Conservation (phyloP, 148 eudicot species). For the Suaeda aralocaspica region DNA sequence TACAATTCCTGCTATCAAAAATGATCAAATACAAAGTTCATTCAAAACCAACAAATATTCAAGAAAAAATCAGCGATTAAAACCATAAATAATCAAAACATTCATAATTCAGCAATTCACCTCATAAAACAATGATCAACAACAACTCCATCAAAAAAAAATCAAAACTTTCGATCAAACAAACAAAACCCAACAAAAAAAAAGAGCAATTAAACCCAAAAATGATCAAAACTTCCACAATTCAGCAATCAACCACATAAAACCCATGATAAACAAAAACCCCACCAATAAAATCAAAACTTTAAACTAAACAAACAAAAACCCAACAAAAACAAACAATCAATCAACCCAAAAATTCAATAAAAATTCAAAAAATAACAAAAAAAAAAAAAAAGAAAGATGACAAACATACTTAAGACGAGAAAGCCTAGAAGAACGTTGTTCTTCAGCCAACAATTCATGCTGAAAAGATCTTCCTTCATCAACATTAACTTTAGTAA, state of each 20-base stretch:
- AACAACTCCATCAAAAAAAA: neutral
- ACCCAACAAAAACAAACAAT: neutral
- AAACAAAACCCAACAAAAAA: neutral
- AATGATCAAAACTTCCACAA: neutral
- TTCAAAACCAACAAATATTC: no score
- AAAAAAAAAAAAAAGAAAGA: neutral
- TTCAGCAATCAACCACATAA: neutral
- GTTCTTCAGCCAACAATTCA: constrained; percentile 64
- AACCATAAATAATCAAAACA: neutral
- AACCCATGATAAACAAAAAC: neutral
- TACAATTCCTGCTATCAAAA: no score
- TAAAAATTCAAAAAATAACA: neutral
- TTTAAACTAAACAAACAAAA: neutral
- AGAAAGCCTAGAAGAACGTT: constrained; percentile 49
- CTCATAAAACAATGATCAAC: neutral
- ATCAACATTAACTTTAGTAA: constrained; percentile 39
- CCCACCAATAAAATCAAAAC: constrained; percentile 5
- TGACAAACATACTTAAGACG: constrained; percentile 52
- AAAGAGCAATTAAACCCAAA: neutral
- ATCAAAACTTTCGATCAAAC: neutral
- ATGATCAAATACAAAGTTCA: no score
- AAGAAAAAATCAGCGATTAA: neutral
- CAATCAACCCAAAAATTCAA: neutral
- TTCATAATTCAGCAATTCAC: neutral
- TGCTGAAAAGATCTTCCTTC: constrained; percentile 38